These are phyloP conservation scores for Salix exigua DNA, from an alignment of 345 rosid species.

Conservation along the genomic window DNA sequence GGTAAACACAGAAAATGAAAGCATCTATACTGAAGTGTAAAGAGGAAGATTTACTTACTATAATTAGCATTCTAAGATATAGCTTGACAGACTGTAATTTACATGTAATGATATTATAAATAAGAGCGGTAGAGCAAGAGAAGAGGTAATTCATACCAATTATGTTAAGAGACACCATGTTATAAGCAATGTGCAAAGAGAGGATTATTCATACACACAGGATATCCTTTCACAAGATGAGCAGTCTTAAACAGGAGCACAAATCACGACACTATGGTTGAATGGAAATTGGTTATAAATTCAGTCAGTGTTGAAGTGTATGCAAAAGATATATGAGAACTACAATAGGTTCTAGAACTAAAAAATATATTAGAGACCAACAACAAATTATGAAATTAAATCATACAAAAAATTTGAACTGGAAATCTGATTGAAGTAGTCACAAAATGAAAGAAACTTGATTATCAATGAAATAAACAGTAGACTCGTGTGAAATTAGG, in stretches of 20 bases:
- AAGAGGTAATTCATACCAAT: too few relatives aligned
- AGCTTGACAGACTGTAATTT: too few relatives aligned
- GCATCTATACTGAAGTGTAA: too few relatives aligned
- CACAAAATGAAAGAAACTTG: neutral
- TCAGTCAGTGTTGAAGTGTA: too few relatives aligned
- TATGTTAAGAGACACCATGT: neutral
- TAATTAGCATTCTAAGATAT: too few relatives aligned
- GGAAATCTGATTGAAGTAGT: neutral
- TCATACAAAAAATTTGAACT: neutral
- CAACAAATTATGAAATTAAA: neutral
- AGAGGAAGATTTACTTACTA: too few relatives aligned
- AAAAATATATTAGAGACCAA: too few relatives aligned
- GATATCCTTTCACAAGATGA: neutral
- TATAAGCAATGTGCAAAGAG: neutral
- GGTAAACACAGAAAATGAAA: too few relatives aligned
- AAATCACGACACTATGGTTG: neutral
- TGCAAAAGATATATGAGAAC: too few relatives aligned
- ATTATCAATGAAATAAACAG: neutral
- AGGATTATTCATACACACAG: neutral
- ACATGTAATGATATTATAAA: too few relatives aligned
- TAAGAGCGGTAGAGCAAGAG: too few relatives aligned
- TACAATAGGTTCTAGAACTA: neutral
- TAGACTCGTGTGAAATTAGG: neutral
- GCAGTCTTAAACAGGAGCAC: neutral
- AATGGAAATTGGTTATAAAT: neutral